Evolutionary conservation across 2,329 filamentous ascomycete species (phyloP).

Genomic region (Calonectria leucothoes): DNA sequence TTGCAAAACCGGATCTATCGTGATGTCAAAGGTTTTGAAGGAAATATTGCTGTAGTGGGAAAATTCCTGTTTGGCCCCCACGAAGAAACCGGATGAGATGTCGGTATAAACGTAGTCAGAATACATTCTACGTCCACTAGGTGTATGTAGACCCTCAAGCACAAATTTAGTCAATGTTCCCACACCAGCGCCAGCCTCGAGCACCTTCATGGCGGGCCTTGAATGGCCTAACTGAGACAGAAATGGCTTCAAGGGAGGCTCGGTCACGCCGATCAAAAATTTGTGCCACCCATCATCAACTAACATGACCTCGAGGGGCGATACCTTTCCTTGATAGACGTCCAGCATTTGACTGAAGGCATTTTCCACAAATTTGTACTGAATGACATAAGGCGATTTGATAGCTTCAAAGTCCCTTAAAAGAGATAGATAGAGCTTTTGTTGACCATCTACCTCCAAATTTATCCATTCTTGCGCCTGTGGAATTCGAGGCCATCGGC

Average conservation of each 20-base stretch:
- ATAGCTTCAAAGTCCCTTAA: not conserved
- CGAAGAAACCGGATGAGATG: not conserved
- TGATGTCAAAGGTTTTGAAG: not conserved
- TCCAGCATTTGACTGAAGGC: not conserved
- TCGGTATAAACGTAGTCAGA: not conserved
- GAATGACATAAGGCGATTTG: not conserved
- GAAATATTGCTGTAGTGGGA: not conserved
- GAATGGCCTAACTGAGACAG: not conserved
- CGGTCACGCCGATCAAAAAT: not conserved
- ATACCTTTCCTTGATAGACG: not conserved
- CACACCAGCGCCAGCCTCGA: not conserved
- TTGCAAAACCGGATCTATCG: not conserved
- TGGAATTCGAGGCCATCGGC: not conserved
- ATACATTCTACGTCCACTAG: not conserved
- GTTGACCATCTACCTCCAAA: not conserved
- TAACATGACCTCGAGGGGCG: not conserved
- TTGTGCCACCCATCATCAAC: not conserved
- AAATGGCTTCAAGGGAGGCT: not conserved
- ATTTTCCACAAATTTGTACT: not conserved
- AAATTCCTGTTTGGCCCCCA: not conserved
- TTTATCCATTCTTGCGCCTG: not conserved
- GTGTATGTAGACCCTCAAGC: not conserved
- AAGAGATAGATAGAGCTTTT: not conserved
- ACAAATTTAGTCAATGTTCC: not conserved
- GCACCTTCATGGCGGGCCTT: not conserved